phyloP scores from a whole-genome alignment of 192 early-diverging fungal genomes.

The Dissophora globulifera region DNA sequence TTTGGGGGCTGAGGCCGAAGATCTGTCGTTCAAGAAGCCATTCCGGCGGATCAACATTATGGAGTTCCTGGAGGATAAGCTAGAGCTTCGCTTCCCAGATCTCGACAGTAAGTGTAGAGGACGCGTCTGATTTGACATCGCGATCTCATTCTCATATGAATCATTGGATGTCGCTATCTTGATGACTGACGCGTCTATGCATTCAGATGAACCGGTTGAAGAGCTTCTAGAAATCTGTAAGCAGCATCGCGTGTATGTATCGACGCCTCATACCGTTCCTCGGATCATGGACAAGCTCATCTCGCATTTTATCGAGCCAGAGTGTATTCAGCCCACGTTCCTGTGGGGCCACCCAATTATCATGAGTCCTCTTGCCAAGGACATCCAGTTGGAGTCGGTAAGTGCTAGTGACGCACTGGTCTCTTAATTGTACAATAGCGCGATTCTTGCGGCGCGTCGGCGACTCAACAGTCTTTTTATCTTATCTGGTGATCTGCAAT shows the following conservation, averaged over 20 bases:
- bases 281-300: conserved; percentile 81
- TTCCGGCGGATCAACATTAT: conserved; percentile 70
- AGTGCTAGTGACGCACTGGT: conserved; percentile 3
- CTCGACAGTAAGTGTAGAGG: conserved; percentile 39
- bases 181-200: no score
- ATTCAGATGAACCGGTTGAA: conserved; percentile 28
- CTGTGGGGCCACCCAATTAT: conserved; percentile 79
- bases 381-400: conserved; percentile 46
- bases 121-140: neutral
- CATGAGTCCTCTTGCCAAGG: conserved; percentile 87
- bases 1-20: conserved; percentile 28
- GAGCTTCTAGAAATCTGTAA: conserved; percentile 47
- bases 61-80: conserved; percentile 55
- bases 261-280: conserved; percentile 69
- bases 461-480: no score
- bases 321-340: conserved; percentile 85
- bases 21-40: conserved; percentile 60
- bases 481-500: no score
- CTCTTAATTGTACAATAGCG: neutral
- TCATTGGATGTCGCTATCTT: no score
- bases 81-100: conserved; percentile 55
- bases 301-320: conserved; percentile 76
- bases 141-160: no score
- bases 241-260: conserved; percentile 43
- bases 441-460: no score